Evolutionary conservation across 2,329 filamentous ascomycete genomes (phyloP).

Genomic region (Aspergillus ruber): DNA sequence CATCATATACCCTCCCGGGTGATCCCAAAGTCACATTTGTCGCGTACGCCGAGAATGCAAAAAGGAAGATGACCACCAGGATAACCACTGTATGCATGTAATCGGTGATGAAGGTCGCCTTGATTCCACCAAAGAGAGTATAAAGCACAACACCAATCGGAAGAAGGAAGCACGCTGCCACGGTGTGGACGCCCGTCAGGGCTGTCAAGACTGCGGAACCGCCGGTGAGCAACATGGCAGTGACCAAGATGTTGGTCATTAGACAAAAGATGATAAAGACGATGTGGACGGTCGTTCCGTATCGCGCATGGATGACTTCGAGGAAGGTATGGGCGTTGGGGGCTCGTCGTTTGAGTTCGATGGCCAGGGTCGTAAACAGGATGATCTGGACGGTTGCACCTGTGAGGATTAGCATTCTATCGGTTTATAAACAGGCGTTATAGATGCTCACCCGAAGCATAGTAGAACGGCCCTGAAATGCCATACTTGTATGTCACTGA

Average conservation of each 20-base stretch:
- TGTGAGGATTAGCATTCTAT: slow-evolving; percentile 18
- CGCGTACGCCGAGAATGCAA: slow-evolving; percentile 75
- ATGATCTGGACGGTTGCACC: slow-evolving; percentile 81
- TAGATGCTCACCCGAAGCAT: slow-evolving; percentile 50
- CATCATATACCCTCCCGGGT: slow-evolving; percentile 70
- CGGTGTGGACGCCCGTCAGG: slow-evolving; percentile 67
- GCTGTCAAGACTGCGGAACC: slow-evolving; percentile 68
- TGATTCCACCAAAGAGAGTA: slow-evolving; percentile 69
- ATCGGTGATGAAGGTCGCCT: slow-evolving; percentile 80
- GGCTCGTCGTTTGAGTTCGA: slow-evolving; percentile 78
- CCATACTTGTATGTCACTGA: slow-evolving; percentile 77
- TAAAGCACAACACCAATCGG: slow-evolving; percentile 76
- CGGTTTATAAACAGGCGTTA: slow-evolving; percentile 11
- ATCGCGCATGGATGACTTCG: slow-evolving; percentile 75
- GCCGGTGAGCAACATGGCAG: slow-evolving; percentile 80
- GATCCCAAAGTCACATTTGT: slow-evolving; percentile 67
- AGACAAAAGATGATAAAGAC: slow-evolving; percentile 78
- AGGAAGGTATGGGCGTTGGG: slow-evolving; percentile 78
- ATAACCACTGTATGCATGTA: slow-evolving; percentile 72
- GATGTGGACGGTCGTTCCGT: slow-evolving; percentile 64
- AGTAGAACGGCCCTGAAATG: slow-evolving; percentile 60
- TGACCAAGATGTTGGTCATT: slow-evolving; percentile 80
- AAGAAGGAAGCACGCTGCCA: slow-evolving; percentile 76
- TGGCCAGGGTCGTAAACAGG: slow-evolving; percentile 82
- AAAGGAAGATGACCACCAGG: slow-evolving; percentile 77